Percentiles rank a stretch among this genome's conserved stretches.
Evolutionary conservation across 1,284 basidiomycete genomes (phyloP).

Genomic region (Xanthoconium separans): DNA sequence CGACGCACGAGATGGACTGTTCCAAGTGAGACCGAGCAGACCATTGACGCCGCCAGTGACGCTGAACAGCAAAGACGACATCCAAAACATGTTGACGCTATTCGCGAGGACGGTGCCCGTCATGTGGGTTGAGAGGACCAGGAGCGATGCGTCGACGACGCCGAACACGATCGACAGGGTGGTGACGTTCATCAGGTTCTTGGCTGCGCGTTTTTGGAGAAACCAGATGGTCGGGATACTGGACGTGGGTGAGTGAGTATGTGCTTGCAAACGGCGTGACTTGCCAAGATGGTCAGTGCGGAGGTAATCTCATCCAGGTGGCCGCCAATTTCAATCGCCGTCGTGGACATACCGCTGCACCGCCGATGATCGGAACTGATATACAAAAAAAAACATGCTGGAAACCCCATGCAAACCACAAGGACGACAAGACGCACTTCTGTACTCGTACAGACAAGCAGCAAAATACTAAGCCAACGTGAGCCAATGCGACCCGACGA

Average conservation of each 20-base stretch:
- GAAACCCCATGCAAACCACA: conserved; percentile 16
- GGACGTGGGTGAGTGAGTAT: conserved; percentile 39
- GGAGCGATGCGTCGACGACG: conserved; percentile 51
- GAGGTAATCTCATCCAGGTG: conserved; percentile 53
- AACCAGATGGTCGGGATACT: conserved; percentile 58
- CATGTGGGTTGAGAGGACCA: conserved; percentile 45
- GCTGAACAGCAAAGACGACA: conserved; percentile 58
- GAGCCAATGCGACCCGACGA: too few relatives aligned
- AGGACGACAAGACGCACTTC: conserved; percentile 16
- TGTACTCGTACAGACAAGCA: conserved; percentile 30
- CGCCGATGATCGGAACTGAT: conserved; percentile 49
- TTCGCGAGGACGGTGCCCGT: conserved; percentile 24
- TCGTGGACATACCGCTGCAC: conserved; percentile 59
- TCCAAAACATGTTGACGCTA: conserved; percentile 58
- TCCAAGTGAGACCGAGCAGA: conserved; percentile 57
- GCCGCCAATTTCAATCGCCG: conserved; percentile 46
- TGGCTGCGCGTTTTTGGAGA: conserved; percentile 53
- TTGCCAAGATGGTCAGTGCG: conserved; percentile 46
- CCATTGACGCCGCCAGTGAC: conserved; percentile 61
- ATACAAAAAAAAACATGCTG: conserved; percentile 11
- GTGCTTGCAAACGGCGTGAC: too few relatives aligned
- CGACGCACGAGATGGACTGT: conserved; percentile 64
- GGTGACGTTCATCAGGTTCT: conserved; percentile 51
- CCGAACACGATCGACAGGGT: conserved; percentile 61
- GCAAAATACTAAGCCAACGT: too few relatives aligned